These are phyloP conservation scores for Scheffersomyces amazonensis DNA, from an alignment of 805 yeast species.

Conservation along the genomic window DNA sequence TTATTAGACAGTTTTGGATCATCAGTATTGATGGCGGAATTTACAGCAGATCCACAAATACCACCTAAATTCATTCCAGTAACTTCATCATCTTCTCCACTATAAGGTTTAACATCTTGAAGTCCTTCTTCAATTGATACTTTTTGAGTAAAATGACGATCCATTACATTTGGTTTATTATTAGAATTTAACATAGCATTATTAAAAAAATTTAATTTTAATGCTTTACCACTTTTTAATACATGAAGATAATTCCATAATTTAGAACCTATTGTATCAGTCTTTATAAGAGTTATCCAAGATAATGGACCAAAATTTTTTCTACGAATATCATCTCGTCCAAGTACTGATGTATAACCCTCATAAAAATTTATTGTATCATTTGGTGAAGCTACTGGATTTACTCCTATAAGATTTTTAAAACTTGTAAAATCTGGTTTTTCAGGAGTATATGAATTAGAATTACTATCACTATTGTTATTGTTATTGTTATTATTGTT, in stretches of 20 bases:
- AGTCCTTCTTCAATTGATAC: constrained; percentile 10
- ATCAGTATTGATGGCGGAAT: no score
- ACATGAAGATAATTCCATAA: constrained; percentile 10
- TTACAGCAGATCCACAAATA: no score
- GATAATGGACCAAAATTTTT: constrained; percentile 29
- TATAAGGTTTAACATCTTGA: constrained; percentile 6
- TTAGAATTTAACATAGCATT: not conserved
- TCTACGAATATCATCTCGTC: constrained; percentile 21
- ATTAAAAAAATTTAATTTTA: not conserved
- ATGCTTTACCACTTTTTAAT: constrained; percentile 1
- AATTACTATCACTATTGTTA: not conserved
- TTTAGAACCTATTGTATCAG: constrained; percentile 18
- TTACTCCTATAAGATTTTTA: constrained; percentile 8
- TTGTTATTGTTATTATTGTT: not conserved
- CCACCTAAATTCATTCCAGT: not conserved
- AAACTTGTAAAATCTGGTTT: not conserved
- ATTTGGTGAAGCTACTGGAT: constrained; percentile 11
- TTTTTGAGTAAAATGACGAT: constrained; percentile 6
- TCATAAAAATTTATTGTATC: constrained; percentile 16
- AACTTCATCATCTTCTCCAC: not conserved
- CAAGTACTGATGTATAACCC: constrained; percentile 21
- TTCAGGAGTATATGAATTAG: not conserved
- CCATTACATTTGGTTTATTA: not conserved
- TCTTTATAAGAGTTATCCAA: constrained; percentile 24
- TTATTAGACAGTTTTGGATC: no score